A percentile compares a stretch with the other conserved stretches of the same genome.
These are phyloP conservation scores for Diplodia seriata DNA, from an alignment of 2,329 filamentous ascomycete species.

Conservation along the genomic window DNA sequence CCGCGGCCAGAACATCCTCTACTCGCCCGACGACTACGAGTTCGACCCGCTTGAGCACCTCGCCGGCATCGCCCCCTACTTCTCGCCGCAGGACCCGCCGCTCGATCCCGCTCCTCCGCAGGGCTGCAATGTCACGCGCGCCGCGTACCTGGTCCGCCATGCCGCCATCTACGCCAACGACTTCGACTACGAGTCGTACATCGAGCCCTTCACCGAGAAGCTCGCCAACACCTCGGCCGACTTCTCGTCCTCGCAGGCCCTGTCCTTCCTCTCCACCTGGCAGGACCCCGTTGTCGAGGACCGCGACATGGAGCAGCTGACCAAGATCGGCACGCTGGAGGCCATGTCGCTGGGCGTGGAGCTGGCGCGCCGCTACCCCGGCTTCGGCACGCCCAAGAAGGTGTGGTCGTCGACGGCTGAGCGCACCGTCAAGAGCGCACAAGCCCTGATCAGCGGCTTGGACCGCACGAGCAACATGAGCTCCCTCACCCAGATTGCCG, in stretches of 20 bases:
- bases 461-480: constrained; percentile 62
- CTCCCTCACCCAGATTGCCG: constrained; percentile 62
- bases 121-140: constrained; percentile 59
- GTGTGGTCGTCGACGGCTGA: constrained; percentile 70
- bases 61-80: constrained; percentile 59
- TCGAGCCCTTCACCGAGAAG: constrained; percentile 62
- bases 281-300: constrained; percentile 60
- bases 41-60: constrained; percentile 60
- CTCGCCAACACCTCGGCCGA: constrained; percentile 63
- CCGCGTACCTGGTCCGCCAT: constrained; percentile 58
- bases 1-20: constrained; percentile 27
- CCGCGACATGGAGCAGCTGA: constrained; percentile 65
- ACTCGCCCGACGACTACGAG: constrained; percentile 30
- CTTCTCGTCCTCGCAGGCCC: constrained; percentile 62
- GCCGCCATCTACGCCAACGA: constrained; percentile 61
- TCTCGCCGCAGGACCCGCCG: constrained; percentile 56
- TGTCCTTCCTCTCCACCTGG: constrained; percentile 66
- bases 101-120: constrained; percentile 57
- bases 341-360: constrained; percentile 66
- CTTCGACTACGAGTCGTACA: constrained; percentile 60
- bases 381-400: constrained; percentile 59
- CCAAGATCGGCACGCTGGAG: constrained; percentile 66
- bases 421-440: constrained; percentile 64
- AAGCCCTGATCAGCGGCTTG: constrained; percentile 64
- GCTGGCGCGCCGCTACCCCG: constrained; percentile 65